Conservation (phyloP, 2,329 filamentous ascomycete genomes). For the Nectriaceae sp. region DNA sequence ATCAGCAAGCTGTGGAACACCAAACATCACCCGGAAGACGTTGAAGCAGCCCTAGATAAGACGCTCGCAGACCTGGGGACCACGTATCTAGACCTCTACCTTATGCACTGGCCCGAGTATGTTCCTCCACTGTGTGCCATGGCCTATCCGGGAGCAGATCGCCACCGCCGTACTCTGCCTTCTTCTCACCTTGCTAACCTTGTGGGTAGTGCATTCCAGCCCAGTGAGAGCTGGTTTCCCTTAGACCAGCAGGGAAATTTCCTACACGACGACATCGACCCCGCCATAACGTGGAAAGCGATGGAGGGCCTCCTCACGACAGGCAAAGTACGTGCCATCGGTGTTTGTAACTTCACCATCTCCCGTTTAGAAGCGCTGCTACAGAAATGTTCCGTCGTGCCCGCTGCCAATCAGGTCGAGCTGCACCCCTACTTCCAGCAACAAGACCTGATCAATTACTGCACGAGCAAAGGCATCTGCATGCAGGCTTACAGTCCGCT, state of each 20-base stretch:
- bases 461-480: constrained; percentile 5
- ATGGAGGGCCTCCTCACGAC: constrained; percentile 5
- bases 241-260: background rate
- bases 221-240: background rate
- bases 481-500: constrained; percentile 10
- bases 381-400: constrained; percentile 6
- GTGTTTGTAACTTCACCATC: constrained; percentile 17
- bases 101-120: constrained; percentile 13
- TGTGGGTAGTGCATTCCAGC: background rate
- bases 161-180: background rate
- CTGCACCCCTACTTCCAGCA: constrained; percentile 18
- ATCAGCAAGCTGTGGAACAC: background rate
- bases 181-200: background rate
- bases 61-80: constrained; percentile 49
- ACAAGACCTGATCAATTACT: constrained; percentile 5
- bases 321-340: constrained; percentile 6
- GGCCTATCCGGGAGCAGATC: too few species aligned
- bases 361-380: constrained; percentile 12
- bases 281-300: background rate
- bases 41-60: constrained; percentile 48
- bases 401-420: constrained; percentile 15
- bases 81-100: constrained; percentile 47
- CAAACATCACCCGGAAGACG: constrained; percentile 45
- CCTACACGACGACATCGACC: background rate
- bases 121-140: background rate